phyloP scores from a whole-genome alignment of 768 basidiomycete species.

The Pseudohyphozyma bogoriensis region DNA sequence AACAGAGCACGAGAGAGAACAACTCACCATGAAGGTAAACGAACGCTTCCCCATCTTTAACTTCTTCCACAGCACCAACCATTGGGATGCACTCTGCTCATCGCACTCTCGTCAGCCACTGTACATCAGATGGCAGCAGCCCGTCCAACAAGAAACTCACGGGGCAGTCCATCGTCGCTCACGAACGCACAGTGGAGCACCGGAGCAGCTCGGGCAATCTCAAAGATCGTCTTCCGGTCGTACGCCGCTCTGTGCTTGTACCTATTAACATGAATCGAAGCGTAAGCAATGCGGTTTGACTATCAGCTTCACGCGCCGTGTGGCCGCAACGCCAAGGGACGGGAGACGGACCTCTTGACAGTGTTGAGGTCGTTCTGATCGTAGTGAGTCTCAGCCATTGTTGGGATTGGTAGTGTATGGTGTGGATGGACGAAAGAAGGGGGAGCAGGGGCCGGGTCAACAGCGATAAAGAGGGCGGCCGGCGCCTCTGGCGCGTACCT shows the following conservation, averaged over 20 bases:
- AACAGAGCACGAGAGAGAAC: no score
- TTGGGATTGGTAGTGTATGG: no score
- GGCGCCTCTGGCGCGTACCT: no score
- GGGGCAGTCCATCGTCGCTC: neutral
- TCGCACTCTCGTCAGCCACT: neutral
- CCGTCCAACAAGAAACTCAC: neutral
- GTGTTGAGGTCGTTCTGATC: conserved; percentile 2
- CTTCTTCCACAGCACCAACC: neutral
- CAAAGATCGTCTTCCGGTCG: neutral
- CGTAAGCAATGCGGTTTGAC: no score
- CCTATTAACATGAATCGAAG: neutral
- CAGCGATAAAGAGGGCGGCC: no score
- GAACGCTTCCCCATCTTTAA: neutral
- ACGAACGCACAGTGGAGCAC: neutral
- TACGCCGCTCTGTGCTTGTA: neutral
- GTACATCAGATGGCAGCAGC: neutral
- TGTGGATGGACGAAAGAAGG: no score
- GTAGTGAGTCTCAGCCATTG: neutral
- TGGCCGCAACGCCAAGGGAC: neutral
- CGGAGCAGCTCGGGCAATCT: neutral
- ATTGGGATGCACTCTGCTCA: neutral
- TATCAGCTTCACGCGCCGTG: neutral
- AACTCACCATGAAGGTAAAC: neutral
- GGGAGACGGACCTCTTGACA: neutral
- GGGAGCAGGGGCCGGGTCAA: no score